phyloP scores from a whole-genome alignment of 129 eudicot species.

The Deinandra increscens region DNA sequence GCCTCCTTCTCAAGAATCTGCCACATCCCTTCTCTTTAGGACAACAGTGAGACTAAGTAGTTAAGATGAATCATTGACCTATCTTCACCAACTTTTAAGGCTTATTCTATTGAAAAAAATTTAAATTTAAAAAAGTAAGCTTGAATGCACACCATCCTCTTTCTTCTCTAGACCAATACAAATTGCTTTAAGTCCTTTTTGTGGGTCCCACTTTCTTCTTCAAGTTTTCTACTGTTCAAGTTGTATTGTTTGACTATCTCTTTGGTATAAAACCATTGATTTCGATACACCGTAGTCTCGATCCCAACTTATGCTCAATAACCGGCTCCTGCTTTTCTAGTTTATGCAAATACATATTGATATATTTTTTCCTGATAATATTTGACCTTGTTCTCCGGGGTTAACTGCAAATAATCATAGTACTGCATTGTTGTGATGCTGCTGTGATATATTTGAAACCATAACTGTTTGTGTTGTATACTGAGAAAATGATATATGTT shows the following conservation, averaged over 20 bases:
- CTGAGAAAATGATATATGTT: conserved; percentile 12
- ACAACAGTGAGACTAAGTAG: not conserved
- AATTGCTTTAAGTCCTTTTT: not conserved
- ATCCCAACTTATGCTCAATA: not conserved
- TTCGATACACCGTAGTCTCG: not conserved
- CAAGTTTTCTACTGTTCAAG: not conserved
- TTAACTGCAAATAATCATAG: not conserved
- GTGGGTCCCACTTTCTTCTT: not conserved
- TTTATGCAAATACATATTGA: not conserved
- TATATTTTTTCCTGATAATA: not conserved
- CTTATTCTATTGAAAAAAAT: not conserved
- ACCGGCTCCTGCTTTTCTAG: conserved; percentile 8
- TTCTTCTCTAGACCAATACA: not conserved
- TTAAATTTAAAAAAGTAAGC: not conserved
- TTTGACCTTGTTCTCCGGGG: not conserved
- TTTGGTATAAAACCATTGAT: conserved; percentile 5
- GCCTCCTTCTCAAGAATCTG: not conserved
- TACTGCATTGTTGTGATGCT: conserved; percentile 17
- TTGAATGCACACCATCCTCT: not conserved
- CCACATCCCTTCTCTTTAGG: not conserved
- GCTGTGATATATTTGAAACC: conserved; percentile 20
- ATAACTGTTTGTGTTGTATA: not conserved
- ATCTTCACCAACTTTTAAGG: not conserved
- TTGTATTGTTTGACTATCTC: not conserved
- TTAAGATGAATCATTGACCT: not conserved